These are phyloP conservation scores for Coprinopsis cinerea DNA, from an alignment of 768 basidiomycete genomes.

Conservation along the genomic window DNA sequence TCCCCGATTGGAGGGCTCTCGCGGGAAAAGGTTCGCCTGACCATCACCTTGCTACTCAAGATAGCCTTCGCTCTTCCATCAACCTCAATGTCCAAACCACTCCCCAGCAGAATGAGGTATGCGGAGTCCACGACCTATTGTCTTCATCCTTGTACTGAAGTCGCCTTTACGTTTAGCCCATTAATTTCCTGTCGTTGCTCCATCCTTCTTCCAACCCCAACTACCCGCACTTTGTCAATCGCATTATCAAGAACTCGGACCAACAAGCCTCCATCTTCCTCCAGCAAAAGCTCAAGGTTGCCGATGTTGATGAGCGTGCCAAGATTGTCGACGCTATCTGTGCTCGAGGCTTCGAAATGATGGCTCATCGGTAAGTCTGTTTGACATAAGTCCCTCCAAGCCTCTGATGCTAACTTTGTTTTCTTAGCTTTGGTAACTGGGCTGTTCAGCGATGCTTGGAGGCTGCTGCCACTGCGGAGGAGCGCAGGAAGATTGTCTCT, in stretches of 20 bases:
- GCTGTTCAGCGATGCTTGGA: conserved; percentile 85
- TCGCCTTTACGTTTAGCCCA: conserved; percentile 52
- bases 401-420: conserved; percentile 7
- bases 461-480: conserved; percentile 67
- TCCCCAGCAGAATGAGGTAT: conserved; percentile 5
- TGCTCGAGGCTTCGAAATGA: conserved; percentile 83
- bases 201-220: conserved; percentile 84
- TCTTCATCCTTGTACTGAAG: no score
- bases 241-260: conserved; percentile 86
- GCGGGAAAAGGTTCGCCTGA: conserved; percentile 7
- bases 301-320: conserved; percentile 66
- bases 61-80: conserved; percentile 5
- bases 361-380: conserved; percentile 67
- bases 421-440: conserved; percentile 81
- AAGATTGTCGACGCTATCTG: conserved; percentile 89
- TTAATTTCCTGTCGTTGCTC: conserved; percentile 82
- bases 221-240: conserved; percentile 73
- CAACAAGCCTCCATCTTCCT: conserved; percentile 89
- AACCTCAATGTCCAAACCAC: conserved; percentile 9
- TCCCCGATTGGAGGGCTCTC: conserved; percentile 9
- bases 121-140: conserved; percentile 21
- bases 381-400: not conserved
- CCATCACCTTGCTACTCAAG: conserved; percentile 7
- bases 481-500: conserved; percentile 73
- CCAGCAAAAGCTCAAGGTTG: conserved; percentile 87